These are phyloP conservation scores for Trypanosoma theileri DNA, from an alignment of 208 protist species.

Conservation along the genomic window DNA sequence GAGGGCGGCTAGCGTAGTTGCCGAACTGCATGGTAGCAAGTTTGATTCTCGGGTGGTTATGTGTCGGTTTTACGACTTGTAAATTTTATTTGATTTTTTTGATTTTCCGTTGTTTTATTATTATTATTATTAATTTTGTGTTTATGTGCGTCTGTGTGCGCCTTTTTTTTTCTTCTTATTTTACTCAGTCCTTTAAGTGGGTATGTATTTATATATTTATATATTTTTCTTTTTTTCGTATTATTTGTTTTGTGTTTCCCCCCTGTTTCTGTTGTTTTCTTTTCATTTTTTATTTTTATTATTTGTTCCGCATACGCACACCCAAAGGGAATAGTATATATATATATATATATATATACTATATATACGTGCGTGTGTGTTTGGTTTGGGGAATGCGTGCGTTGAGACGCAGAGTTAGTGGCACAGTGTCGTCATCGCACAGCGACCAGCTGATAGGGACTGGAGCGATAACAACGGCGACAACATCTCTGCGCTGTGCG, in stretches of 20 bases:
- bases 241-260: background rate
- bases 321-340: too few species aligned
- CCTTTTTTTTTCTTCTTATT: slow-evolving; percentile 2
- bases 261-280: background rate
- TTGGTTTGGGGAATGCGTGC: too few species aligned
- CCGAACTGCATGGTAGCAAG: slow-evolving; percentile 51
- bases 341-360: too few species aligned
- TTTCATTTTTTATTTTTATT: too few species aligned
- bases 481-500: slow-evolving; percentile 4
- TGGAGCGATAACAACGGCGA: background rate
- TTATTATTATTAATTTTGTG: slow-evolving; percentile 5
- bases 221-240: background rate
- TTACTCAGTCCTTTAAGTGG: background rate
- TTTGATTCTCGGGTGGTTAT: slow-evolving; percentile 63
- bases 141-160: background rate
- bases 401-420: too few species aligned
- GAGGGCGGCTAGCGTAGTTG: slow-evolving; percentile 57
- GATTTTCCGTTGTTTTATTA: background rate
- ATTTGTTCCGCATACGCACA: too few species aligned
- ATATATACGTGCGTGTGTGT: too few species aligned
- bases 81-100: slow-evolving; percentile 3
- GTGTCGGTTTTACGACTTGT: slow-evolving; percentile 48
- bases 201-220: background rate
- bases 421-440: too few species aligned
- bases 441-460: too few species aligned